A percentile compares a stretch with the other conserved stretches of the same genome.
Evolutionary conservation across 345 rosid genomes (phyloP).

Genomic region (Citrus maxima): DNA sequence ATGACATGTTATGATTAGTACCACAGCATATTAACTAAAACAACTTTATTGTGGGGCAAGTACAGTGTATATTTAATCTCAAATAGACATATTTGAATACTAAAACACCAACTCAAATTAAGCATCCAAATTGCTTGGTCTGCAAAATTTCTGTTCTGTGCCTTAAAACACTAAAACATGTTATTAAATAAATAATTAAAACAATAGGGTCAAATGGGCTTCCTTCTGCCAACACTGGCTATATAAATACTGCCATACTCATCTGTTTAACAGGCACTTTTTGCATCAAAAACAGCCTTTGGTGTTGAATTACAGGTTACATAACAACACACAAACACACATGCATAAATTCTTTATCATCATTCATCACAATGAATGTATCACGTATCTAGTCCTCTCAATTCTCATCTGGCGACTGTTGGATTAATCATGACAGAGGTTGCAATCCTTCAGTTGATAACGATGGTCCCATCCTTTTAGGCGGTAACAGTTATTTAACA

Average conservation of each 20-base stretch:
- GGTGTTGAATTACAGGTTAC: neutral
- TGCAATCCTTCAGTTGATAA: conserved; percentile 26
- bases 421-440: conserved; percentile 33
- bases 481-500: conserved; percentile 9
- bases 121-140: neutral
- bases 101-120: neutral
- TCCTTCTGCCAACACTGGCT: neutral
- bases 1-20: conserved; percentile 24
- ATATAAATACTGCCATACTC: neutral
- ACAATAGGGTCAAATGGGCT: neutral
- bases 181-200: neutral
- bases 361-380: neutral
- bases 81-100: neutral
- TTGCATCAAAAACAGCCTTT: neutral
- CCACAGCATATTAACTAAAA: conserved; percentile 12
- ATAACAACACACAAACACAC: neutral
- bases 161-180: neutral
- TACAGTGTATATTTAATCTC: neutral
- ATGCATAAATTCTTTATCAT: neutral
- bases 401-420: conserved; percentile 14
- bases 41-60: neutral
- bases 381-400: neutral
- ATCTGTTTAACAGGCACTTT: neutral
- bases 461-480: conserved; percentile 29
- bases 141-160: neutral